phyloP scores from a whole-genome alignment of 2,329 filamentous ascomycete genomes.

The Aureobasidium vineae region DNA sequence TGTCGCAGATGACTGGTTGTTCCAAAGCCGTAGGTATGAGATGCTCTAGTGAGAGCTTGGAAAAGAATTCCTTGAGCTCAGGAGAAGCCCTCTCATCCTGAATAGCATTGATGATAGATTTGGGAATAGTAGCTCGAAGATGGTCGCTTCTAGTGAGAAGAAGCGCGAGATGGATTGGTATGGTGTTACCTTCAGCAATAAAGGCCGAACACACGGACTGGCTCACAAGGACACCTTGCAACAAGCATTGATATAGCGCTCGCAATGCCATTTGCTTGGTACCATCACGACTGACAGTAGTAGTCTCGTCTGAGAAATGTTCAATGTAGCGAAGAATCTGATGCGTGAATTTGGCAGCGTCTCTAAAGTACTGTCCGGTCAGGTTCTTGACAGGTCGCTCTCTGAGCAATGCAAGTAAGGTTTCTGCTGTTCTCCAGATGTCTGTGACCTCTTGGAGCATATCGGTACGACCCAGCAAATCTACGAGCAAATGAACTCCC shows the following conservation, averaged over 20 bases:
- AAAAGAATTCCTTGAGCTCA: conserved; percentile 30
- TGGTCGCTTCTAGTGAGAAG: conserved; percentile 29
- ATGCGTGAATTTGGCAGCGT: conserved; percentile 29
- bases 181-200: conserved; percentile 42
- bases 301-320: not conserved
- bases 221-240: conserved; percentile 28
- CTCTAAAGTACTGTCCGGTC: conserved; percentile 30
- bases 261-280: not conserved
- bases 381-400: conserved; percentile 29
- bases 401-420: conserved; percentile 33
- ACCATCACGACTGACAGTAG: not conserved
- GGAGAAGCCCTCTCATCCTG: not conserved
- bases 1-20: not conserved
- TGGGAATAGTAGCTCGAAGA: not conserved
- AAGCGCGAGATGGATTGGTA: conserved; percentile 40
- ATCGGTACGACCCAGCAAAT: conserved; percentile 27
- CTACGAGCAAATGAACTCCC: conserved; percentile 33
- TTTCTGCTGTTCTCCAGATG: not conserved
- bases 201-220: conserved; percentile 37
- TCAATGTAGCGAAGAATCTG: not conserved
- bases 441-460: not conserved
- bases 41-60: conserved; percentile 30
- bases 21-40: conserved; percentile 31
- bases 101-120: not conserved
- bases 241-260: conserved; percentile 14